These are phyloP conservation scores for Fraxinus paxiana DNA, from an alignment of 305 asterid genomes.

Conservation along the genomic window DNA sequence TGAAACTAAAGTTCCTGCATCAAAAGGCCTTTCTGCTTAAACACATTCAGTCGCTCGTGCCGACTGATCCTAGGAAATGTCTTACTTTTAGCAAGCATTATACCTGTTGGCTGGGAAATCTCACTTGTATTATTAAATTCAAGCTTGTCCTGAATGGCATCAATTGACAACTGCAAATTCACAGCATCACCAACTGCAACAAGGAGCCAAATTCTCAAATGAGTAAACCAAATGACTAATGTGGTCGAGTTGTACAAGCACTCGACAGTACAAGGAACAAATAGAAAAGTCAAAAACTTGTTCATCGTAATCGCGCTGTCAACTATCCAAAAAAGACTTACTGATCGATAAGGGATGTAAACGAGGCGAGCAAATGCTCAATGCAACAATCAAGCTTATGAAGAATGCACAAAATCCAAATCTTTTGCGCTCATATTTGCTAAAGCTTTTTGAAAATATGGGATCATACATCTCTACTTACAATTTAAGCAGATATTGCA, in stretches of 20 bases:
- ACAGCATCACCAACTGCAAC: slow-evolving; percentile 45
- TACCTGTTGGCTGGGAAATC: slow-evolving; percentile 23
- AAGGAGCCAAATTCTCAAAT: background rate
- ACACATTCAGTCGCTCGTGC: background rate
- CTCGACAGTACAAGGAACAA: background rate
- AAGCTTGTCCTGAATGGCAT: slow-evolving; percentile 37
- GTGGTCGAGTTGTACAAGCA: background rate
- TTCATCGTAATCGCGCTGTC: background rate
- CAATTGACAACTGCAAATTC: slow-evolving; percentile 38
- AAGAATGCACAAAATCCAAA: slow-evolving; percentile 45
- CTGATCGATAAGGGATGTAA: slow-evolving; percentile 40
- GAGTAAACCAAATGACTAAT: background rate
- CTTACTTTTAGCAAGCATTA: background rate
- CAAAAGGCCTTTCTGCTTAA: background rate
- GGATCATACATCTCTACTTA: slow-evolving; percentile 61
- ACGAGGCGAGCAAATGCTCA: slow-evolving; percentile 40
- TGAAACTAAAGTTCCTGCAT: background rate
- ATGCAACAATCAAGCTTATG: slow-evolving; percentile 34
- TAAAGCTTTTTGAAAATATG: slow-evolving; percentile 60
- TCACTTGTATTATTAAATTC: background rate
- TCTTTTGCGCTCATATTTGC: slow-evolving; percentile 46
- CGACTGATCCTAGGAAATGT: background rate
- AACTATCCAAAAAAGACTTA: slow-evolving; percentile 25
- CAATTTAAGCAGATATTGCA: slow-evolving; percentile 5
- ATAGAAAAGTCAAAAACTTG: background rate